phyloP scores from a whole-genome alignment of 106 monocot species.

The Ottelia alismoides region DNA sequence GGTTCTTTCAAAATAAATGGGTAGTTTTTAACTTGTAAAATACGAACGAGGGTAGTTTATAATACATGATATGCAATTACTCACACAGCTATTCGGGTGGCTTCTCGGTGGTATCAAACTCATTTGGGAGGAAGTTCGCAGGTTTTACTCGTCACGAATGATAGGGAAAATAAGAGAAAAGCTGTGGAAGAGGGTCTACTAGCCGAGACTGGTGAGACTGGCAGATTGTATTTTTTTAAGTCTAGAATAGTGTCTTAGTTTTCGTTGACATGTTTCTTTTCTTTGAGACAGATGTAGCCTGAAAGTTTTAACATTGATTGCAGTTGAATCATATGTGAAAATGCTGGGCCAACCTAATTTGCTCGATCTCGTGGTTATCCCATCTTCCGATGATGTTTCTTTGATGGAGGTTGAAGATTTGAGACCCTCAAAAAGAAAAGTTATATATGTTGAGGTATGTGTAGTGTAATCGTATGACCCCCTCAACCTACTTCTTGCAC shows the following conservation, averaged over 20 bases:
- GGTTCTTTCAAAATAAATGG: no score
- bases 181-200: conserved; percentile 73
- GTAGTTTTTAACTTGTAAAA: no score
- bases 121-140: conserved; percentile 55
- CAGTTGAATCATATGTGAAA: conserved; percentile 92
- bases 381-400: conserved; percentile 40
- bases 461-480: no score
- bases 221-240: neutral
- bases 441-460: conserved; percentile 68
- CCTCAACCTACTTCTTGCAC: neutral
- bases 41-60: no score
- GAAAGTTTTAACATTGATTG: conserved; percentile 4
- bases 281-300: neutral
- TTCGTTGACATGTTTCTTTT: neutral
- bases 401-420: conserved; percentile 79
- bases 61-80: no score
- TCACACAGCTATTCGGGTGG: conserved; percentile 93
- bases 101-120: conserved; percentile 82
- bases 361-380: conserved; percentile 65
- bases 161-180: conserved; percentile 87
- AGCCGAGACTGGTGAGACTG: conserved; percentile 66
- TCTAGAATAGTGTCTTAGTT: neutral
- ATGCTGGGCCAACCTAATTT: conserved; percentile 77
- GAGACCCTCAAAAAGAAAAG: conserved; percentile 89
- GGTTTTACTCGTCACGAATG: conserved; percentile 84